These are phyloP conservation scores for Trichophyton benhamiae DNA, from an alignment of 2,329 filamentous ascomycete genomes.

Conservation along the genomic window DNA sequence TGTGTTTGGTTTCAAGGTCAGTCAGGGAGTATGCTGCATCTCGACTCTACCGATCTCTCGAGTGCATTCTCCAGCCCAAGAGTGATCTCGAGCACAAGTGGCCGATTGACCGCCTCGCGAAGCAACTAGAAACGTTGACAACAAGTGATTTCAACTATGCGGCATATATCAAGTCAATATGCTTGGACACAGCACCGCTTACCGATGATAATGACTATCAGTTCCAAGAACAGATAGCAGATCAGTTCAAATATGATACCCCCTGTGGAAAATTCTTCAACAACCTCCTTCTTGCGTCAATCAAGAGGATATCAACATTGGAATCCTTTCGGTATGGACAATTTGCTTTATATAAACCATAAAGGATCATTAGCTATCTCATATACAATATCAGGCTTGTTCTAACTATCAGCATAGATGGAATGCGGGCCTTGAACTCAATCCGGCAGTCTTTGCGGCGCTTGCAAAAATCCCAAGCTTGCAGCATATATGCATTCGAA, in stretches of 20 bases:
- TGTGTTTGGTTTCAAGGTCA: constrained; percentile 46
- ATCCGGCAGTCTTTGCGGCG: constrained; percentile 44
- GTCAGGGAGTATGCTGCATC: constrained; percentile 48
- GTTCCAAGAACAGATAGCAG: constrained; percentile 37
- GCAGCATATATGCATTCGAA: constrained; percentile 44
- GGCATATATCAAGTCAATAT: constrained; percentile 44
- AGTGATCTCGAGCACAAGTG: constrained; percentile 43
- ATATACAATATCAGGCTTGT: neutral
- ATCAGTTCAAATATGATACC: constrained; percentile 42
- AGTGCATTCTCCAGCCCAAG: constrained; percentile 38
- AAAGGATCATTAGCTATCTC: neutral
- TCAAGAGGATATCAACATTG: constrained; percentile 44
- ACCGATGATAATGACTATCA: constrained; percentile 35
- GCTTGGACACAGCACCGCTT: constrained; percentile 43
- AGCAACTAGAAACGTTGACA: constrained; percentile 48
- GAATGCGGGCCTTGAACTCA: constrained; percentile 54
- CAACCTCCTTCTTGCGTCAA: constrained; percentile 44
- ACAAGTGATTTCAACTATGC: constrained; percentile 54
- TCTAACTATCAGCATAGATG: constrained; percentile 33
- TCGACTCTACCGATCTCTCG: constrained; percentile 48
- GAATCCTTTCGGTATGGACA: constrained; percentile 44
- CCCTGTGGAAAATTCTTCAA: constrained; percentile 55
- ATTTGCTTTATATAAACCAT: neutral
- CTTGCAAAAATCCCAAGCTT: constrained; percentile 45
- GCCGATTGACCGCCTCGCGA: constrained; percentile 46